phyloP scores from a whole-genome alignment of 2,329 filamentous ascomycete species.

The Sporothrix variecibatus region DNA sequence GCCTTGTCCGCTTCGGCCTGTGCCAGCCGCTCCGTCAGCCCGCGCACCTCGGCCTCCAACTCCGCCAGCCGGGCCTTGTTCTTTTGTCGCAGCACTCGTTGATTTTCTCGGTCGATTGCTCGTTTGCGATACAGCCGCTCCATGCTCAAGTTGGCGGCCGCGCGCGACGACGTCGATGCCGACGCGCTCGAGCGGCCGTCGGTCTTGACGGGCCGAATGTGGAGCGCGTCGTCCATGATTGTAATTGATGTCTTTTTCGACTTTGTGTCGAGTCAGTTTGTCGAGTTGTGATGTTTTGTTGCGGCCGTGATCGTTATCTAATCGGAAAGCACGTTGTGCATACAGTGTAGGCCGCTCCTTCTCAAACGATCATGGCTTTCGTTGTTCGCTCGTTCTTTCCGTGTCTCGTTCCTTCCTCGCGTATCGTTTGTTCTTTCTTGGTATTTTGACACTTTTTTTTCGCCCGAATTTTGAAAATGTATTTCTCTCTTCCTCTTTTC shows the following conservation, averaged over 20 bases:
- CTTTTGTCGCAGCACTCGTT: conserved; percentile 28
- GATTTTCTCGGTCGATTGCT: conserved; percentile 29
- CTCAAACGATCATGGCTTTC: conserved; percentile 17
- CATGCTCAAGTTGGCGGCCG: conserved; percentile 27
- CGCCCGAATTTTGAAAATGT: not conserved
- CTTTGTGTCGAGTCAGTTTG: not conserved
- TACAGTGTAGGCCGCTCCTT: not conserved
- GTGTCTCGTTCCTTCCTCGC: not conserved
- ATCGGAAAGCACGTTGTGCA: not conserved
- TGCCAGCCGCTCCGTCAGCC: conserved; percentile 21
- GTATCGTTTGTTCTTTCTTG: not conserved
- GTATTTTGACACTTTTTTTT: not conserved
- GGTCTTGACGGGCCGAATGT: conserved; percentile 25
- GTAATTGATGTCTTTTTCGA: not conserved
- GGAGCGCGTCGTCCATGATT: conserved; percentile 19
- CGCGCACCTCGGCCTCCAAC: conserved; percentile 25
- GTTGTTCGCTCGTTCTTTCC: not conserved
- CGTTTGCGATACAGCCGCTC: conserved; percentile 29
- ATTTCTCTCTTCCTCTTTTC: not conserved
- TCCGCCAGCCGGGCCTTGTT: conserved; percentile 29
- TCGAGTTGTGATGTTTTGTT: not conserved
- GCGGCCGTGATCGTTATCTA: not conserved
- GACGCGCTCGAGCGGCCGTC: conserved; percentile 23
- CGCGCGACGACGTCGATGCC: conserved; percentile 24
- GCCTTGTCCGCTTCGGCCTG: conserved; percentile 25